These are phyloP conservation scores for Rhododendron griersonianum DNA, from an alignment of 148 eudicot species.

Conservation along the genomic window DNA sequence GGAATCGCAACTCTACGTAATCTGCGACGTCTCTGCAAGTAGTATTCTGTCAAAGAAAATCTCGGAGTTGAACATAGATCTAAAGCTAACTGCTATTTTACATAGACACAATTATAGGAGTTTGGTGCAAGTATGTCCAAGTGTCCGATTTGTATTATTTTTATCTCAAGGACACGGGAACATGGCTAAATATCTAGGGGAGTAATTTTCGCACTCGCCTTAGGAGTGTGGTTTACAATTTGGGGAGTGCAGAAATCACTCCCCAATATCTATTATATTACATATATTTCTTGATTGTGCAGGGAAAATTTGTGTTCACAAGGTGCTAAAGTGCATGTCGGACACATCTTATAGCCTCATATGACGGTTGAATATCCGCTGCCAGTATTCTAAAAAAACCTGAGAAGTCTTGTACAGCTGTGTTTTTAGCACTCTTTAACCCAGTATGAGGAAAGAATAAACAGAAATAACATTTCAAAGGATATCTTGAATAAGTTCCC, in stretches of 20 bases:
- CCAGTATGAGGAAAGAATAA: background rate
- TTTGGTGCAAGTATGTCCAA: background rate
- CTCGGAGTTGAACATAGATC: background rate
- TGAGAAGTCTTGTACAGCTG: background rate
- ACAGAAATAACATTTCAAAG: conserved; percentile 22
- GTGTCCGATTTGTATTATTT: background rate
- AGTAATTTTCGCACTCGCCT: no score
- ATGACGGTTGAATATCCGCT: background rate
- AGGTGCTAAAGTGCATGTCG: background rate
- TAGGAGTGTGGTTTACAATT: no score
- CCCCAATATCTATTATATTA: no score
- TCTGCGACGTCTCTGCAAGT: conserved; percentile 75
- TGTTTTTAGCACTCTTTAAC: background rate
- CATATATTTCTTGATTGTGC: background rate
- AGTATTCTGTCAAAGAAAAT: conserved; percentile 45
- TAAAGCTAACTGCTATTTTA: background rate
- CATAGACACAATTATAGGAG: background rate
- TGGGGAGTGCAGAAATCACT: no score
- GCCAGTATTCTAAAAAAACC: background rate
- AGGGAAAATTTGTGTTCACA: background rate
- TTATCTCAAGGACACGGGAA: background rate
- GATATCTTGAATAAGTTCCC: conserved; percentile 91
- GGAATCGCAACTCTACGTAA: conserved; percentile 75
- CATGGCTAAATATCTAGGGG: background rate
- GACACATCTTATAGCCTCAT: background rate